Base-by-base conservation (phyloP, 768 basidiomycete species). In the Mrakia blollopis region DNA sequence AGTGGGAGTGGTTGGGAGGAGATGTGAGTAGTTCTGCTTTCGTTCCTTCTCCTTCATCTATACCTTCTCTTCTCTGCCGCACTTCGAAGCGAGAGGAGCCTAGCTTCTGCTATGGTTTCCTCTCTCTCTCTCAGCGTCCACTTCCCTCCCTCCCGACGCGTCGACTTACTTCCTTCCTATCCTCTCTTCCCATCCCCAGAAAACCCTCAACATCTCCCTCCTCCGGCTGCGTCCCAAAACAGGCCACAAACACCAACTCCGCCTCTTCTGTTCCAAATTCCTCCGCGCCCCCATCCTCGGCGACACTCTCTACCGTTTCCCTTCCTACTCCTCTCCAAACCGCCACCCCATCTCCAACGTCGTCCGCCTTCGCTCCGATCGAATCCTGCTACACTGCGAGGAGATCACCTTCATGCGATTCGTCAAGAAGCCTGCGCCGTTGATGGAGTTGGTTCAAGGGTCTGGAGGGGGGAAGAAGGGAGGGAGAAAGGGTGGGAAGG, bases 201-300 rank as follows among this genome's bases (percentile, higher is more conserved):
- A 21, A 25, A 14, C 28, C 52, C 71, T 73, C 52, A 68, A 73
- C 57, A 70, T 78, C 39, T 78, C 77, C 21, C 72, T 78, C 30
- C 30, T 78, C 68, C 73, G 73, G 10, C 73, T 78, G n/a, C 67
- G 65, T 23, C 77, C 77, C 10, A n/a, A 39, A 44, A 70, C 77
- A 2, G 77, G 77, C 23, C 67, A 70, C 32, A 78, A 78, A 41
- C 77, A 78, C 30, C 77, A 78, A 52, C 77, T 78, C 35, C 77
- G 77, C 35, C 30, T 74, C 32, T 75, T 74, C 61, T 32, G 37
- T 18, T 67, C 72, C 11, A 14, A 35, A 8, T 30, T 41, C n/a
- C 77, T 78, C 30, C 10, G 25, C 0, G 73, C 77, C 1, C 77
- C 77, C 10, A 63, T 78, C 67, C n/a, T 78, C 11, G 77, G 77